Conservation (phyloP, 176 grass and related monocot genomes). For the Echinochloa phyllopogon region DNA sequence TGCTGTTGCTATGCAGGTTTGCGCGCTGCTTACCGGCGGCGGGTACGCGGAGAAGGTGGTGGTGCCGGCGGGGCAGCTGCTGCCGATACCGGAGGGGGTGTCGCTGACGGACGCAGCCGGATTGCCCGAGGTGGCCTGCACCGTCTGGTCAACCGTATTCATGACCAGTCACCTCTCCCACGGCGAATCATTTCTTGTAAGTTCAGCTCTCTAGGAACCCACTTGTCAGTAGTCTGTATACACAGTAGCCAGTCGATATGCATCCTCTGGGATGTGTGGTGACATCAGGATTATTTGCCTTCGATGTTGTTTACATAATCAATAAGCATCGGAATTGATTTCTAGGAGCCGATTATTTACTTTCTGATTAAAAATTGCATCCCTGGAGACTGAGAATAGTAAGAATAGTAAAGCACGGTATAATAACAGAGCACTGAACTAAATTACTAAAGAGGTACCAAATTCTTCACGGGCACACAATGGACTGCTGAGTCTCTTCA, state of each 20-base stretch:
- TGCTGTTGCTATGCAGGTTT: slow-evolving; percentile 51
- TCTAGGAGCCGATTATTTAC: not conserved
- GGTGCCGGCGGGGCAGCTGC: slow-evolving; percentile 70
- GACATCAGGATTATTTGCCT: not conserved
- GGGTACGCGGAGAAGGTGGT: slow-evolving; percentile 92
- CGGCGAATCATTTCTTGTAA: slow-evolving; percentile 83
- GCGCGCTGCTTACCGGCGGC: slow-evolving; percentile 70
- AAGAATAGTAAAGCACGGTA: not conserved
- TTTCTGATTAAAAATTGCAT: not conserved
- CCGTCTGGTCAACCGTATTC: slow-evolving; percentile 93
- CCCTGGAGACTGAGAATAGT: not conserved
- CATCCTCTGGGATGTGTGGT: not conserved
- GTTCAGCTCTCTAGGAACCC: not conserved
- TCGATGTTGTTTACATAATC: not conserved
- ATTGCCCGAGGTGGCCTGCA: slow-evolving; percentile 81
- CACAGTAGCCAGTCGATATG: not conserved
- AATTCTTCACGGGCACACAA: not conserved
- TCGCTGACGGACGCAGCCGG: slow-evolving; percentile 71
- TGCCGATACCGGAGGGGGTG: slow-evolving; percentile 71
- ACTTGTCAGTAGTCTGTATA: not conserved
- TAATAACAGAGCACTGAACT: not conserved
- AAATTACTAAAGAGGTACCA: not conserved
- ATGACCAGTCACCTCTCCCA: slow-evolving; percentile 83
- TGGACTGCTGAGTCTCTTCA: not conserved
- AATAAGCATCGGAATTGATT: not conserved